Evolutionary conservation across 352 stramenopile species (phyloP).

Genomic region (Plasmopara muralis): DNA sequence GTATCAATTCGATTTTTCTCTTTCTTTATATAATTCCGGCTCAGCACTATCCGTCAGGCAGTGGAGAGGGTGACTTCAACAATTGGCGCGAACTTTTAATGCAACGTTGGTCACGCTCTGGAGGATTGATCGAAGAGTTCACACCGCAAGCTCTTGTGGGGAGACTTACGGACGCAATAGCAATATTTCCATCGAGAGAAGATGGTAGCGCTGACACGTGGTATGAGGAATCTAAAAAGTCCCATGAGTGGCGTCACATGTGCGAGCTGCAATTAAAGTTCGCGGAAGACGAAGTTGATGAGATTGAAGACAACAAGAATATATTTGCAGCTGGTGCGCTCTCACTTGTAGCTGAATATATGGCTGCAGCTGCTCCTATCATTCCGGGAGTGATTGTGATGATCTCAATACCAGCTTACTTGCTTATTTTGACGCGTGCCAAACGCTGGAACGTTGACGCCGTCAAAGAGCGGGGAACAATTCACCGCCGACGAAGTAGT

Average conservation of each 20-base stretch:
- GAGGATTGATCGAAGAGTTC: constrained; percentile 41
- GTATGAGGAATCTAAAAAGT: constrained; percentile 14
- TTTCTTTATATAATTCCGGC: constrained; percentile 45
- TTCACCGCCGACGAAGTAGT: constrained; percentile 18
- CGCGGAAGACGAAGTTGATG: constrained; percentile 1
- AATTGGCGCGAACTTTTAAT: constrained; percentile 59
- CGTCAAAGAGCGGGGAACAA: constrained; percentile 15
- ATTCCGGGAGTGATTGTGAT: constrained; percentile 16
- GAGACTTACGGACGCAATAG: constrained; percentile 38
- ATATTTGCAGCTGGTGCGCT: constrained; percentile 5
- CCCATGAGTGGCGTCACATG: constrained; percentile 25
- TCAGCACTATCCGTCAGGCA: constrained; percentile 6
- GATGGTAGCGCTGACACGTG: constrained; percentile 5
- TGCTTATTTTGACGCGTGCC: constrained; percentile 20
- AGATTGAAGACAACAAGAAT: neutral
- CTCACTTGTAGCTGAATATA: constrained; percentile 11
- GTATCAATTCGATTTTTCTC: constrained; percentile 45
- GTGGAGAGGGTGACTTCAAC: neutral
- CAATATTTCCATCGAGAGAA: constrained; percentile 18
- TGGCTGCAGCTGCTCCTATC: constrained; percentile 8
- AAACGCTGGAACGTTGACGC: constrained; percentile 27
- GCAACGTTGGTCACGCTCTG: constrained; percentile 33
- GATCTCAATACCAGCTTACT: constrained; percentile 20
- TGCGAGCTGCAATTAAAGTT: constrained; percentile 18
- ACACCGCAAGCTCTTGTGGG: constrained; percentile 64